Conservation (phyloP, 768 basidiomycete genomes). For the Lactarius evosmus region DNA sequence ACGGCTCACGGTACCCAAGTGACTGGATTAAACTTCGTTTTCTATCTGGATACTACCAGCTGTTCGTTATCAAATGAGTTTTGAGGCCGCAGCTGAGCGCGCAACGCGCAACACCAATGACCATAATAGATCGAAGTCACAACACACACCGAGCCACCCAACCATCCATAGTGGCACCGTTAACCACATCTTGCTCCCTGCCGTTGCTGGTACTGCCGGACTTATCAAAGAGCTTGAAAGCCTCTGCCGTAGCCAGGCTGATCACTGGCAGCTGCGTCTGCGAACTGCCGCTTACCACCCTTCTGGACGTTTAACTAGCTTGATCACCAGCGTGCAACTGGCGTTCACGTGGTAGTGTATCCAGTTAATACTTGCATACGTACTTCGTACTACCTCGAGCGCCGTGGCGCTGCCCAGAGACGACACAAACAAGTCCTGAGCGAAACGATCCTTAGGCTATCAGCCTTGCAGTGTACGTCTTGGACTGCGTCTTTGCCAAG, state of each 20-base stretch:
- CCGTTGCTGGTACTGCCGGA: conserved; percentile 61
- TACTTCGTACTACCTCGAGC: conserved; percentile 64
- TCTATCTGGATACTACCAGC: too few relatives aligned
- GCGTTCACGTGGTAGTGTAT: not conserved
- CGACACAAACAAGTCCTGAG: conserved; percentile 50
- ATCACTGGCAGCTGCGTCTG: conserved; percentile 66
- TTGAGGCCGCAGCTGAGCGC: too few relatives aligned
- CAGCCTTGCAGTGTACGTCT: conserved; percentile 59
- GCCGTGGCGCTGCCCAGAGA: conserved; percentile 77
- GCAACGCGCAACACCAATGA: too few relatives aligned
- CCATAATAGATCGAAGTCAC: too few relatives aligned
- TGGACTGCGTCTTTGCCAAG: conserved; percentile 64
- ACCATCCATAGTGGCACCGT: conserved; percentile 79
- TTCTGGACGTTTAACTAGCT: conserved; percentile 51
- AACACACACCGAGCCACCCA: too few relatives aligned
- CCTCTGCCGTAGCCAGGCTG: conserved; percentile 84
- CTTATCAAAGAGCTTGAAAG: conserved; percentile 68
- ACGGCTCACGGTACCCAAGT: too few relatives aligned
- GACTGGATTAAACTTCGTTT: too few relatives aligned
- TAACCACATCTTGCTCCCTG: conserved; percentile 80
- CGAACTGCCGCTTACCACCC: conserved; percentile 44
- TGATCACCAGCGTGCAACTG: conserved; percentile 46
- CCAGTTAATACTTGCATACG: conserved; percentile 15
- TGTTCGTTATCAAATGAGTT: too few relatives aligned
- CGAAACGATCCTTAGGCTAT: conserved; percentile 51